Conservation (phyloP, 371 early-diverging fungal genomes). For the Rhizopus sp. region DNA sequence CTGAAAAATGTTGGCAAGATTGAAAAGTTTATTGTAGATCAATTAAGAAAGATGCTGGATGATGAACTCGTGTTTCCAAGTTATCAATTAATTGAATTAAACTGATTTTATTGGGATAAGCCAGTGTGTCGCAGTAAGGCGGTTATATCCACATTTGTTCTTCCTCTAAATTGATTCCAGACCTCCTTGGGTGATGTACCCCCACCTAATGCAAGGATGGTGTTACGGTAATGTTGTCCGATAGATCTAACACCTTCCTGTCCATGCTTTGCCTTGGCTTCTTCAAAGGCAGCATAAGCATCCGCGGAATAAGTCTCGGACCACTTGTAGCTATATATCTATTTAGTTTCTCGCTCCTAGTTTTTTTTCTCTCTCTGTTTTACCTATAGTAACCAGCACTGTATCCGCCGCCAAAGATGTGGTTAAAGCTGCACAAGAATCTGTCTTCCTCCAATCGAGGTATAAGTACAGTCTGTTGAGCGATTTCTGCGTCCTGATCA, state of each 20-base stretch:
- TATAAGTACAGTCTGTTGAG: constrained; percentile 48
- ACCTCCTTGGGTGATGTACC: constrained; percentile 62
- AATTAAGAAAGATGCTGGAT: constrained; percentile 84
- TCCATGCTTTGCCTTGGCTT: constrained; percentile 42
- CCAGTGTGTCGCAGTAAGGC: constrained; percentile 66
- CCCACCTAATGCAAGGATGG: constrained; percentile 67
- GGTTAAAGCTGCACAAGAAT: constrained; percentile 65
- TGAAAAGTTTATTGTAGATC: constrained; percentile 88
- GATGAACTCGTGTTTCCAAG: constrained; percentile 91
- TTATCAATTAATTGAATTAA: constrained; percentile 56
- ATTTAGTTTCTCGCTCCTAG: background rate
- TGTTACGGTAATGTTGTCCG: constrained; percentile 64
- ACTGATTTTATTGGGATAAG: constrained; percentile 28
- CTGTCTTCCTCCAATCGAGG: constrained; percentile 59
- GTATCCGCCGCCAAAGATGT: constrained; percentile 70
- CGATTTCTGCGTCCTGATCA: constrained; percentile 61
- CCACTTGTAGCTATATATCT: constrained; percentile 59
- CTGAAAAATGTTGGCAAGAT: constrained; percentile 94
- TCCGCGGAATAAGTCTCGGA: constrained; percentile 72
- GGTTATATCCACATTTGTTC: constrained; percentile 53
- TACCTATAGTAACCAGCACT: constrained; percentile 68
- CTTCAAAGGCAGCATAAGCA: constrained; percentile 69
- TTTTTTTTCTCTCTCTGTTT: background rate
- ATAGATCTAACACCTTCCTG: constrained; percentile 30
- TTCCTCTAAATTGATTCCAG: constrained; percentile 62